Percentiles rank a stretch among this genome's conserved stretches.
Evolutionary conservation across 768 basidiomycete species (phyloP).

Genomic region (Pholiota molesta): DNA sequence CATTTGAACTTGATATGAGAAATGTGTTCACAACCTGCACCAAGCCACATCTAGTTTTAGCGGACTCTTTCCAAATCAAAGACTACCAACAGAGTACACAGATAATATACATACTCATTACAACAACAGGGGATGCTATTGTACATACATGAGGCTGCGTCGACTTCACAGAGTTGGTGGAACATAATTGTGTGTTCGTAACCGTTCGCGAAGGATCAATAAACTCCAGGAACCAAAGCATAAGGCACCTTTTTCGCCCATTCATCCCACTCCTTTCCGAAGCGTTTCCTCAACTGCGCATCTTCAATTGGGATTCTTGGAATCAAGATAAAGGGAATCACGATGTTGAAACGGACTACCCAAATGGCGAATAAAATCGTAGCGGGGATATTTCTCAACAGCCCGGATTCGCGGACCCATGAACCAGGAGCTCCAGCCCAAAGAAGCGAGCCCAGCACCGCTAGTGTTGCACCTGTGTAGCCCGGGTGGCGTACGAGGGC

Average conservation of each 20-base stretch:
- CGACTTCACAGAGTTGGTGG: too few species aligned
- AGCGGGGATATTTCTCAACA: background rate
- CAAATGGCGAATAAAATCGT: background rate
- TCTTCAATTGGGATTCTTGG: slow-evolving; percentile 1
- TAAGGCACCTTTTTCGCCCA: background rate
- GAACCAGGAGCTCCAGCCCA: background rate
- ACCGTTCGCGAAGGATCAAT: background rate
- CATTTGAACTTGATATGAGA: slow-evolving; percentile 5
- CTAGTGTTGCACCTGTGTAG: background rate
- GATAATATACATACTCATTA: too few species aligned
- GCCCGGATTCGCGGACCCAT: background rate
- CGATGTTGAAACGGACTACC: background rate
- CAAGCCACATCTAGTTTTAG: too few species aligned
- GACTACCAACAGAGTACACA: too few species aligned
- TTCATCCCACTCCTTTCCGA: background rate
- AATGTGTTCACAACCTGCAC: too few species aligned
- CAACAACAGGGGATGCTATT: too few species aligned
- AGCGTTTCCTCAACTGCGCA: background rate
- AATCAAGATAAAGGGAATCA: background rate
- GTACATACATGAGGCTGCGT: too few species aligned
- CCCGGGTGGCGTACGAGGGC: background rate
- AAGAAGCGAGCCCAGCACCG: background rate
- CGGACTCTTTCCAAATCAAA: too few species aligned
- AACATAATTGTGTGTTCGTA: too few species aligned
- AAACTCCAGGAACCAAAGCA: background rate